A percentile compares a stretch with the other conserved stretches of the same genome.
phyloP scores from a whole-genome alignment of 108 stramenopile species.

The Pseudonitzschia multiseries region DNA sequence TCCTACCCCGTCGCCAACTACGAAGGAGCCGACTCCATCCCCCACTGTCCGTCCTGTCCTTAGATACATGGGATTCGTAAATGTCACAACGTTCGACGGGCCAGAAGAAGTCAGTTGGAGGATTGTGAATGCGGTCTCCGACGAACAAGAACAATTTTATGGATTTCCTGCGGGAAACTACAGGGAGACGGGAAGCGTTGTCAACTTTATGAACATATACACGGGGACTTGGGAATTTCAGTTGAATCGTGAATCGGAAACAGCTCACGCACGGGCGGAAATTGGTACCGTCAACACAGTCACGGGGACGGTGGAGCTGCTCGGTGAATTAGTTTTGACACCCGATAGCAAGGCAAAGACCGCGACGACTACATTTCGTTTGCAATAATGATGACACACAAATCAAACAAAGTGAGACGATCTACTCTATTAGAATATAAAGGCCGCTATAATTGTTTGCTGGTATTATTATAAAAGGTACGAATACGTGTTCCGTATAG shows the following conservation, averaged over 20 bases:
- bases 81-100: not conserved
- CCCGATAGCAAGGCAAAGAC: not conserved
- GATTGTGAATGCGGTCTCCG: not conserved
- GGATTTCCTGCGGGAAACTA: slow-evolving; percentile 3
- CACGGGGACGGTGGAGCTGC: not conserved
- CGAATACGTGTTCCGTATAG: too few relatives aligned
- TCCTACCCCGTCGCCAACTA: not conserved
- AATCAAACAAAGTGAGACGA: too few relatives aligned
- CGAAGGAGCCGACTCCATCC: not conserved
- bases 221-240: slow-evolving; percentile 11
- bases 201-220: not conserved
- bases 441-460: too few relatives aligned
- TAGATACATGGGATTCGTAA: slow-evolving; percentile 4
- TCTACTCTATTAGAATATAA: too few relatives aligned
- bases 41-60: not conserved
- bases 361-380: not conserved
- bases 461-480: too few relatives aligned
- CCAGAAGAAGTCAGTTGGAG: slow-evolving; percentile 14
- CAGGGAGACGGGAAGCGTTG: not conserved
- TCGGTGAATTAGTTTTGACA: not conserved
- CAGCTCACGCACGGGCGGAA: not conserved
- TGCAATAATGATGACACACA: not conserved
- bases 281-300: not conserved
- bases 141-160: slow-evolving; percentile 16
- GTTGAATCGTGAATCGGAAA: not conserved